Evolutionary conservation across 352 stramenopile species (phyloP), one percentile per base, ranked within the genome.

Genomic region (Stramenopiles sp.): DNA sequence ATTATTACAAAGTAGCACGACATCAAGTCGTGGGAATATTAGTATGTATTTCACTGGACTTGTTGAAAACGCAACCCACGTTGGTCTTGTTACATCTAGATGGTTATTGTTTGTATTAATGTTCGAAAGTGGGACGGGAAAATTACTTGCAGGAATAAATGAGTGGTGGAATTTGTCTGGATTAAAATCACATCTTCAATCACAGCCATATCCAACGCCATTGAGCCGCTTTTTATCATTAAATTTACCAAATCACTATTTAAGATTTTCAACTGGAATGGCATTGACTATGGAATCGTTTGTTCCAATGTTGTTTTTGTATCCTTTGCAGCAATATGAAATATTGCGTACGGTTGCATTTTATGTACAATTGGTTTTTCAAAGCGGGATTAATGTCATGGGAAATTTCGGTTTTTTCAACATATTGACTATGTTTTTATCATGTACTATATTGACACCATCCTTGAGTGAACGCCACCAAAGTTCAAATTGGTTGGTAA

Each of bases 31-130:
- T n/a, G n/a, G n/a, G n/a, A n/a, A n/a, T n/a, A n/a, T n/a, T n/a
- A 69, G 53, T 27, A 20, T 20, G 20, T 23, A 20, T 20, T 69
- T 23, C 53, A 69, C 53, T 69, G 20, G 27, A 69, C 27, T 69
- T 20, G 53, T 27, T 27, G 20, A 27, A 27, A 23, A 27, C 20
- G 20, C 53, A 20, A 23, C 53, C 53, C 20, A 69, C 53, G 20
- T 69, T 27, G 53, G 53, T 20, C 27, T 69, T 23, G 53, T 27
- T 23, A 20, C 27, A 23, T 20, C 20, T 69, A 20, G 53, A 27
- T 69, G 53, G 53, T 69, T 69, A 69, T 27, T 69, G 53, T 69
- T 69, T 69, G 53, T 69, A 23, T 69, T 69, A 27, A 69, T 69
- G 53, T 69, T 69, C 53, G 53, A 69, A 69, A 69, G 53, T 69